Base-by-base conservation (phyloP, 2,329 filamentous ascomycete genomes). In the Fusarium sulawesiense region DNA sequence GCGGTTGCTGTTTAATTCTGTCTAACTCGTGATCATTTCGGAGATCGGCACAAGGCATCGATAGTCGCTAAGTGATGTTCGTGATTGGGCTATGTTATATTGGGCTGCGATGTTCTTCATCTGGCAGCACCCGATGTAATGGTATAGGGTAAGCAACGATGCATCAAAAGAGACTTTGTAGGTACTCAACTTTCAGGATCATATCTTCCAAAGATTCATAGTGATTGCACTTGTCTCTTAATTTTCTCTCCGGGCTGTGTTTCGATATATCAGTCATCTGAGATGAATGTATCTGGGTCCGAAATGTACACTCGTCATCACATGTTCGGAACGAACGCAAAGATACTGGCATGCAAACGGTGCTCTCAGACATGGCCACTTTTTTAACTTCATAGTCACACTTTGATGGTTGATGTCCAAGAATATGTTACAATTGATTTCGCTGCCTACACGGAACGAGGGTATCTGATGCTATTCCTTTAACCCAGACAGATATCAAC, bases 381-480 rank as follows among this genome's bases (percentile, higher is more conserved):
- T 8, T 7, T n/a, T 6, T 7, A 20, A 12, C 40, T 12, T 13
- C 21, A n/a, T 4, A 37, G 12, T 18, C 34, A 6, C 23, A n/a
- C 8, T 13, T n/a, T 21, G n/a, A 8, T 16, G 2, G 7, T 16
- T 27, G 27, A 48, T 45, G 40, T 29, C 21, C 25, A 71, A 48
- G 45, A 64, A 66, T 67, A 54, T 64, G 60, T 40, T 53, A 64
- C 50, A 68, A 68, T 64, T 56, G 62, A 60, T 49, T 63, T 70
- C 64, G 66, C 67, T 75, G 49, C 50, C 51, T 64, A 53, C 61
- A 72, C 67, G 66, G 64, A 69, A 68, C 60, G 68, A 73, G 75
- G 75, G 75, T 77, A 77, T 77, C 74, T 74, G 67, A 73, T 76
- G 74, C 73, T 66, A 64, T 72, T 59, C 66, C 74, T 66, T 69